phyloP scores from a whole-genome alignment of 129 eudicot species.

The Tagetes erecta region DNA sequence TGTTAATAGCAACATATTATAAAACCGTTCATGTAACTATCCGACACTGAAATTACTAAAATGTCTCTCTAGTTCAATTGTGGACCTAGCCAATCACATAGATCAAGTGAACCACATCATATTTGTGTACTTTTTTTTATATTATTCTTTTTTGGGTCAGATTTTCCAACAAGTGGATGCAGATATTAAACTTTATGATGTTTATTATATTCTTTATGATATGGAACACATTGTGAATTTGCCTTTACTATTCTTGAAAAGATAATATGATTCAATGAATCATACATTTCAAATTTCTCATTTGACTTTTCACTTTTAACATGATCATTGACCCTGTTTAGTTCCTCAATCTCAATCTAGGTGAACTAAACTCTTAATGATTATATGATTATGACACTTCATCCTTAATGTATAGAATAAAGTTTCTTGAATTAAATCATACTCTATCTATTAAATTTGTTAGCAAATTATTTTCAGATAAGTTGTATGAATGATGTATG shows the following conservation, averaged over 20 bases:
- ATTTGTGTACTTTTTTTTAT: not conserved
- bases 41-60: no score
- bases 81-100: not conserved
- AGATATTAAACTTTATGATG: conserved; percentile 19
- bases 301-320: conserved; percentile 5
- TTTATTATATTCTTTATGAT: conserved; percentile 20
- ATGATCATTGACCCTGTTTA: conserved; percentile 11
- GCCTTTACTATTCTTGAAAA: conserved; percentile 5
- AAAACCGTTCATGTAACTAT: no score
- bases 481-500: conserved; percentile 27
- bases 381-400: not conserved
- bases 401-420: no score
- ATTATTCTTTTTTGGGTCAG: conserved; percentile 7
- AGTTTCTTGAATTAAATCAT: conserved; percentile 10
- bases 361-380: not conserved
- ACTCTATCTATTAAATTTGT: conserved; percentile 15
- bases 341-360: conserved; percentile 5
- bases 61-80: no score
- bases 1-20: no score
- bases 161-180: conserved; percentile 21
- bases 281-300: conserved; percentile 5
- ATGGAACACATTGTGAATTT: conserved; percentile 21
- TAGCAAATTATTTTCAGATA: conserved; percentile 31
- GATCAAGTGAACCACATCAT: not conserved
- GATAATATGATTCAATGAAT: conserved; percentile 27